phyloP scores from a whole-genome alignment of 75 land plant species.

The Pinus taeda region DNA sequence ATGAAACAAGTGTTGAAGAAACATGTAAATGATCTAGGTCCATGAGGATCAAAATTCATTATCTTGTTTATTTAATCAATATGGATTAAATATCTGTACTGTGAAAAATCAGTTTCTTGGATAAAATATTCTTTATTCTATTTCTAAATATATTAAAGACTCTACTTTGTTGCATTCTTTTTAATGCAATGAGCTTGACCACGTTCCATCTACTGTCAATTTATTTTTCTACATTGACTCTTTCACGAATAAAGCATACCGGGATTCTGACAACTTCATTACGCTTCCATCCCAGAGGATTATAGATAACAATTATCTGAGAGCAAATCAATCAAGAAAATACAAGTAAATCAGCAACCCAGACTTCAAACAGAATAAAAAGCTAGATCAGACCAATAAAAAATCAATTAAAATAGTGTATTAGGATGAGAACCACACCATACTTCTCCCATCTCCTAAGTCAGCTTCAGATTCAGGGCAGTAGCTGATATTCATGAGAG shows the following conservation, averaged over 20 bases:
- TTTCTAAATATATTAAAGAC: background rate
- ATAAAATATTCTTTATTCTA: background rate
- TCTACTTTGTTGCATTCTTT: background rate
- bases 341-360: background rate
- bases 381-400: background rate
- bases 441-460: constrained; percentile 33
- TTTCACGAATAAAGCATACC: constrained; percentile 32
- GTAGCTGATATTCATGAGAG: constrained; percentile 74
- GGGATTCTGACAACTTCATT: constrained; percentile 63
- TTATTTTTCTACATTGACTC: background rate
- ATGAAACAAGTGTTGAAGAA: background rate
- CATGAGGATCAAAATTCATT: background rate
- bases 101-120: background rate
- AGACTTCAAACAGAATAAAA: constrained; percentile 1
- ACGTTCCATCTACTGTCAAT: background rate
- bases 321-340: background rate
- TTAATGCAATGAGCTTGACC: background rate
- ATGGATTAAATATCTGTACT: background rate
- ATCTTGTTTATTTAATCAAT: background rate
- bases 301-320: constrained; percentile 61
- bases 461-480: constrained; percentile 66
- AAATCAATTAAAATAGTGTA: background rate
- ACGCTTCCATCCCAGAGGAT: constrained; percentile 71
- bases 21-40: background rate
- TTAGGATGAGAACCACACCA: constrained; percentile 35